Percentiles rank a stretch among this genome's conserved stretches.
Conservation (phyloP, 1,139 yeast genomes). For the Yamadazyma diddensiae region DNA sequence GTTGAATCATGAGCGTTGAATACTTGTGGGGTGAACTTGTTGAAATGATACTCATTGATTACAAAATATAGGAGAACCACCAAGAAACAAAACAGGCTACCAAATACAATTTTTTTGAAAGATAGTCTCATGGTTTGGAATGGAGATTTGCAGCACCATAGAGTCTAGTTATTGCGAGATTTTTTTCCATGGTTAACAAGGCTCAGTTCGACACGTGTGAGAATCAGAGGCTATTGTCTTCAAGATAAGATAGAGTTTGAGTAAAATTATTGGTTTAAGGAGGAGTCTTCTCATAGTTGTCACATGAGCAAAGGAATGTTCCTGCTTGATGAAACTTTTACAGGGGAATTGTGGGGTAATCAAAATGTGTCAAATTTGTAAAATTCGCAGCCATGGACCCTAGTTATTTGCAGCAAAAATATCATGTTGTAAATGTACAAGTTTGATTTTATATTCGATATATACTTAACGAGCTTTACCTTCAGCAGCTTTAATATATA, state of each 20-base stretch:
- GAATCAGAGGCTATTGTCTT: too few species aligned
- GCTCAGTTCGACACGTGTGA: conserved; percentile 4
- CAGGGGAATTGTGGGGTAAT: too few species aligned
- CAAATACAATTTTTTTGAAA: conserved; percentile 10
- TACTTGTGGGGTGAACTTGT: conserved; percentile 4
- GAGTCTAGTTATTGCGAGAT: too few species aligned
- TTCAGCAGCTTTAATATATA: conserved; percentile 94
- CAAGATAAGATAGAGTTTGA: not conserved
- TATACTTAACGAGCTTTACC: conserved; percentile 65
- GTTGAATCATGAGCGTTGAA: conserved; percentile 14
- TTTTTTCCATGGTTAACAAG: conserved; percentile 1
- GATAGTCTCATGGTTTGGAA: conserved; percentile 17
- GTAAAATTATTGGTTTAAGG: too few species aligned
- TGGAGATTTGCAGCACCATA: too few species aligned
- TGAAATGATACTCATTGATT: conserved; percentile 1
- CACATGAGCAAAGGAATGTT: too few species aligned
- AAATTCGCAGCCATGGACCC: not conserved
- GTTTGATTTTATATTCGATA: not conserved
- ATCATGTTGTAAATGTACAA: too few species aligned
- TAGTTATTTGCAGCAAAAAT: too few species aligned
- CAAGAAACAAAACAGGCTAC: conserved; percentile 4
- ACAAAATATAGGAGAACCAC: conserved; percentile 5
- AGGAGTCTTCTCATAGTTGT: too few species aligned
- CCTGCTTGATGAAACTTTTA: too few species aligned
- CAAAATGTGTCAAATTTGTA: not conserved